Conservation (phyloP, 2,329 filamentous ascomycete genomes). For the Cercospora sojina region DNA sequence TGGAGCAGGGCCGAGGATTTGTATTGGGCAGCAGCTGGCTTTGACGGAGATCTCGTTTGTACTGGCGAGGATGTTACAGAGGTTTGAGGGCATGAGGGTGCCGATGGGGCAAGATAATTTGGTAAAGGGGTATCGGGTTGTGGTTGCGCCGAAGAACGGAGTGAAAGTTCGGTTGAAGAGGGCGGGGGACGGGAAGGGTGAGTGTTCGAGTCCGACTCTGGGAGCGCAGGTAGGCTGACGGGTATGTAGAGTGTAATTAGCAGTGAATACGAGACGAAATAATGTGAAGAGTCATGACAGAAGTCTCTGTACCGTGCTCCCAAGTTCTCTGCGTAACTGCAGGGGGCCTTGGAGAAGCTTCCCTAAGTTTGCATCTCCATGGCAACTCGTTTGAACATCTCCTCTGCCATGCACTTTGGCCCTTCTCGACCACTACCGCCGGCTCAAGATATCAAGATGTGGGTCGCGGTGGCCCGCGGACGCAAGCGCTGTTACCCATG, state of each 20-base stretch:
- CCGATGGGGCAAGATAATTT: conserved; percentile 25
- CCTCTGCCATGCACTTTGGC: neutral
- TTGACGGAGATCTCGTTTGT: conserved; percentile 26
- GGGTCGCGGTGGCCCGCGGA: neutral
- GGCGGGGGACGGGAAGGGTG: neutral
- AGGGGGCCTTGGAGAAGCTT: neutral
- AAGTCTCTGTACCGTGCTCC: neutral
- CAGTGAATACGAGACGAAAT: neutral
- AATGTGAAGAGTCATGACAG: neutral
- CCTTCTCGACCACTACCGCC: neutral
- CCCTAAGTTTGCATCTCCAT: neutral
- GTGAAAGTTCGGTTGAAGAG: conserved; percentile 24
- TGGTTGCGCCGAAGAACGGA: conserved; percentile 27
- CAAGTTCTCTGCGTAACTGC: neutral
- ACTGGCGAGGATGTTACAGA: conserved; percentile 23
- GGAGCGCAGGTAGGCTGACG: neutral
- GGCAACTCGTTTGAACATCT: neutral
- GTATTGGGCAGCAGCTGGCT: conserved; percentile 24
- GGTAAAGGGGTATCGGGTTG: conserved; percentile 25
- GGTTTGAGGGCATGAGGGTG: conserved; percentile 20
- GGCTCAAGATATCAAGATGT: neutral
- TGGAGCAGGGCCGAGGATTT: conserved; percentile 29
- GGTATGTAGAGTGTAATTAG: neutral
- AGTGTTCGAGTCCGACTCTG: neutral
- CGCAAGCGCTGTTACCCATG: neutral